Evolutionary conservation across 768 basidiomycete genomes (phyloP), one percentile per base, ranked within the genome.

Genomic region (Mrakia blollopis): DNA sequence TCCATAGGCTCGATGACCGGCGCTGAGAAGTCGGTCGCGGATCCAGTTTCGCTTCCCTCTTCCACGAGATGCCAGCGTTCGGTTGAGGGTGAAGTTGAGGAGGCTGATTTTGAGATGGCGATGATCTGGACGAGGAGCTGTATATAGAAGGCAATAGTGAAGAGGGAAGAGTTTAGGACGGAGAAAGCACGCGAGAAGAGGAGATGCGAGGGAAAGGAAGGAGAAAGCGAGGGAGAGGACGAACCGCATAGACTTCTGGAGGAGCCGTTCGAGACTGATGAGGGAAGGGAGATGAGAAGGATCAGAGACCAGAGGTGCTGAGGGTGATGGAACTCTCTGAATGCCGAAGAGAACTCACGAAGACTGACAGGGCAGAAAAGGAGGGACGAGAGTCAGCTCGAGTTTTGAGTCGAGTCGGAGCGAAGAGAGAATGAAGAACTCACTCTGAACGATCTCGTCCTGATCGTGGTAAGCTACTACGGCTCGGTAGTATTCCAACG

Each of bases 81-180:
- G 3, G 32, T 14, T 4, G 30, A 13, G 37, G 23, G 32, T 1
- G 63, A 67, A 5, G 50, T 30, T 30, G 47, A 23, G 28, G 28
- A 3, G 44, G 50, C 13, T 32, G 71, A 18, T n/a, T 71, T 47
- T 10, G 69, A 71, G 47, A 72, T 35, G 35, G 71, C 54, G 71
- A 72, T 35, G 32, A 72, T 47, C 25, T 72, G 71, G 32, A n/a
- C 32, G 30, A 72, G 71, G 32, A 72, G 71, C 71, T 72, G 52
- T n/a, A n/a, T n/a, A n/a, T n/a, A n/a, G n/a, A n/a, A n/a, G n/a
- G n/a, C n/a, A n/a, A n/a, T n/a, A 13, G 67, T 2, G 25, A 35
- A 35, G 39, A 13, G 39, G 37, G 39, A n/a, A 28, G 62, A 30
- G 62, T 28, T 6, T 21, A 32, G 32, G 52, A 6, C 35, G 25